Percentiles rank a stretch among this genome's conserved stretches.
Evolutionary conservation across 2,329 filamentous ascomycete genomes (phyloP).

Genomic region (Shiraia bambusicola): DNA sequence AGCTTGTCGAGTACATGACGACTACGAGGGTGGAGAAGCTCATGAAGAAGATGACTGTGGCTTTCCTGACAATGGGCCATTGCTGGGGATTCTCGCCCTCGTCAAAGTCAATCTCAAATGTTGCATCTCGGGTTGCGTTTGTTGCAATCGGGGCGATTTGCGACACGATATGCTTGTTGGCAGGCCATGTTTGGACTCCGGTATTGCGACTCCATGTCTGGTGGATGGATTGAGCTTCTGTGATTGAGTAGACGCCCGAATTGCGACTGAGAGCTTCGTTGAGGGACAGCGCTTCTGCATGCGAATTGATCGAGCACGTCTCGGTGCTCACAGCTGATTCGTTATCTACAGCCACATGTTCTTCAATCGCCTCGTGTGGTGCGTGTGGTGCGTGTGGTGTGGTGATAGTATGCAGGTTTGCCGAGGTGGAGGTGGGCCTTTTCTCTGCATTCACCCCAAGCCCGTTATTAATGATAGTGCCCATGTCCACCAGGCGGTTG

Average conservation of each 20-base stretch:
- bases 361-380: not conserved
- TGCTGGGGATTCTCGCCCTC: conserved; percentile 64
- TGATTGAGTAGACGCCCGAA: conserved; percentile 20
- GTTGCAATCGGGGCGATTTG: conserved; percentile 35
- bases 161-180: conserved; percentile 26
- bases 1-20: conserved; percentile 70
- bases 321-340: no score
- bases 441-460: no score
- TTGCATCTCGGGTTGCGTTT: conserved; percentile 50
- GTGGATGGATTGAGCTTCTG: conserved; percentile 32
- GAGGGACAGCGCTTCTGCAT: conserved; percentile 8
- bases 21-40: conserved; percentile 57
- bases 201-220: conserved; percentile 40
- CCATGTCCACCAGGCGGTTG: no score
- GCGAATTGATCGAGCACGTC: no score
- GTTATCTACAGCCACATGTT: no score
- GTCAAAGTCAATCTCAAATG: conserved; percentile 74
- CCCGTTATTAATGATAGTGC: no score
- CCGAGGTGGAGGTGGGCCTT: no score
- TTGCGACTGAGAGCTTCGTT: conserved; percentile 30
- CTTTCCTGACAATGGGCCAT: conserved; percentile 64
- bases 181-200: conserved; percentile 26
- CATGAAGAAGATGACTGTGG: conserved; percentile 56
- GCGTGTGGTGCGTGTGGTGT: not conserved
- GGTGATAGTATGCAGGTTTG: not conserved